These are phyloP conservation scores for Ilyonectria sp. DNA, from an alignment of 2,329 filamentous ascomycete genomes.

Conservation along the genomic window DNA sequence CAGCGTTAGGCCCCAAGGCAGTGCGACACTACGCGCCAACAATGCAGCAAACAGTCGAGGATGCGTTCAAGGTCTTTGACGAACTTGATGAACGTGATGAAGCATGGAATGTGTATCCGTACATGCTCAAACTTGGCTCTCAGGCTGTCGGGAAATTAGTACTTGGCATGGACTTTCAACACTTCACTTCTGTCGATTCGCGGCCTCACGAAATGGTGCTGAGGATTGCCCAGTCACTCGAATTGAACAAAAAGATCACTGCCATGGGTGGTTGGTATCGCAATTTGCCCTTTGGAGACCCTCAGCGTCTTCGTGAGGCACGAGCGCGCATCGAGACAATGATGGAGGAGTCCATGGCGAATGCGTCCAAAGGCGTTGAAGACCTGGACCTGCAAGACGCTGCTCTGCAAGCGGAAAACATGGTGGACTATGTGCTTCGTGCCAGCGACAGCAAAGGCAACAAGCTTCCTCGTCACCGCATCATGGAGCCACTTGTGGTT, in stretches of 20 bases:
- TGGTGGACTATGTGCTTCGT: slow-evolving; percentile 66
- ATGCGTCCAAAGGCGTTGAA: slow-evolving; percentile 55
- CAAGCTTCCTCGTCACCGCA: slow-evolving; percentile 60
- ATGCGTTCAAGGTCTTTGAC: slow-evolving; percentile 65
- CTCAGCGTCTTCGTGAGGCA: slow-evolving; percentile 58
- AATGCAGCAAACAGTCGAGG: slow-evolving; percentile 66
- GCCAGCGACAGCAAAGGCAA: slow-evolving; percentile 69
- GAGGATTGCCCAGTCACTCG: slow-evolving; percentile 64
- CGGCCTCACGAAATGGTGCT: slow-evolving; percentile 66
- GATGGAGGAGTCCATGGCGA: slow-evolving; percentile 56
- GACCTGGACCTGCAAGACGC: slow-evolving; percentile 63
- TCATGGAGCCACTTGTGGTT: slow-evolving; percentile 60
- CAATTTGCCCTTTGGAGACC: slow-evolving; percentile 71
- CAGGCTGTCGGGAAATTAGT: slow-evolving; percentile 62
- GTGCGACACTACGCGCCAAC: slow-evolving; percentile 72
- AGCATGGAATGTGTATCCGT: slow-evolving; percentile 65
- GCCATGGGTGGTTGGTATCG: slow-evolving; percentile 70
- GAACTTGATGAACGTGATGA: slow-evolving; percentile 64
- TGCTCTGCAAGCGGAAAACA: slow-evolving; percentile 62
- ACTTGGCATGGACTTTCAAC: slow-evolving; percentile 62
- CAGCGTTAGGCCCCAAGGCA: slow-evolving; percentile 71
- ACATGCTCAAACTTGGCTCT: slow-evolving; percentile 65
- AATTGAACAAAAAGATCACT: slow-evolving; percentile 72
- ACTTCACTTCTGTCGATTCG: slow-evolving; percentile 61
- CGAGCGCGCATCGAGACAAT: slow-evolving; percentile 53